Conservation (phyloP, 177 flowering plant genomes). For the Telopea speciosissima region DNA sequence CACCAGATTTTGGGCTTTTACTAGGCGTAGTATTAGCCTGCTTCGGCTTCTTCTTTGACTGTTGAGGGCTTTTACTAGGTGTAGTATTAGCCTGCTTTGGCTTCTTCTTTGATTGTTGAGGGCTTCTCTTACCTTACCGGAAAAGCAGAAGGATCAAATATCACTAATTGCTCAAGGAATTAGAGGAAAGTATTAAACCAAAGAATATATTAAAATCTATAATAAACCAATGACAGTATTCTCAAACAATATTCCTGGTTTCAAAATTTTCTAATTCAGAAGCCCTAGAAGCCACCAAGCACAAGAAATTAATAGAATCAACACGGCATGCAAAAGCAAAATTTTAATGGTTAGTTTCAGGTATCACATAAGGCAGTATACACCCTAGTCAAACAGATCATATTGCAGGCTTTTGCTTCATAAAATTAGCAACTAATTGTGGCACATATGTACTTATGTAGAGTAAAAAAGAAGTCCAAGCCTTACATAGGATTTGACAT, state of each 20-base stretch:
- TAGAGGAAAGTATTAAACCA: neutral
- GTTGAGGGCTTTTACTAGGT: slow-evolving; percentile 32
- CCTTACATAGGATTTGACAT: too few species aligned
- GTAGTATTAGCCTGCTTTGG: slow-evolving; percentile 26
- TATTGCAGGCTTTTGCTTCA: neutral
- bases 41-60: slow-evolving; percentile 31
- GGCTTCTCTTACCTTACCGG: slow-evolving; percentile 29
- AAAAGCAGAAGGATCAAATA: neutral
- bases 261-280: neutral
- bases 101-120: slow-evolving; percentile 26
- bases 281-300: neutral
- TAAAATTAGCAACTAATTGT: neutral
- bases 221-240: neutral
- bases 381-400: neutral
- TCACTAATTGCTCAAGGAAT: neutral
- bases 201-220: too few species aligned
- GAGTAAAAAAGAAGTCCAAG: too few species aligned
- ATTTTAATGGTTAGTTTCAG: neutral
- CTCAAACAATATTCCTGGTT: neutral
- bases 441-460: too few species aligned
- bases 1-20: slow-evolving; percentile 21
- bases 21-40: slow-evolving; percentile 33
- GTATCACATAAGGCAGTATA: neutral
- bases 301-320: neutral
- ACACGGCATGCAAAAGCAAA: neutral